Evolutionary conservation across 1,139 yeast species (phyloP).

Genomic region (Tardiomyces digboiensis): DNA sequence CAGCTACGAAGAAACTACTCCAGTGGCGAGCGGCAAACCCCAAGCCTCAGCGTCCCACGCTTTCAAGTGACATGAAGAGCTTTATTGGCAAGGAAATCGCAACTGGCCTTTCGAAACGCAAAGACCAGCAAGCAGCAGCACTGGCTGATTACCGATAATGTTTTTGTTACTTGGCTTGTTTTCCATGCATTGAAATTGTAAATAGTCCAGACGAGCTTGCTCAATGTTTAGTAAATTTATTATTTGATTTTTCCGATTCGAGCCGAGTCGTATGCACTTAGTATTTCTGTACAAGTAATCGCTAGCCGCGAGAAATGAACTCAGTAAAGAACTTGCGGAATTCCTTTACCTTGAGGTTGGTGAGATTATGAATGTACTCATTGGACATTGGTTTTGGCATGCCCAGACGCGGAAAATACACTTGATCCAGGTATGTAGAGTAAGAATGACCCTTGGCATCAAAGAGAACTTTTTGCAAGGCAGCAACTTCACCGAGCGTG

Average conservation of each 20-base stretch:
- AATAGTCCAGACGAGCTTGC: too few relatives aligned
- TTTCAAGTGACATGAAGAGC: constrained; percentile 59
- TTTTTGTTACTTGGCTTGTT: background rate
- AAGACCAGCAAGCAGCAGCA: background rate
- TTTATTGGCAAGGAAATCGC: constrained; percentile 47
- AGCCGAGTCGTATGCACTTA: too few relatives aligned
- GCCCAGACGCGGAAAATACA: constrained; percentile 22
- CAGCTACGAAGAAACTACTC: constrained; percentile 30
- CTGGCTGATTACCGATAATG: background rate
- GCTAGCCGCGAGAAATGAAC: constrained; percentile 1
- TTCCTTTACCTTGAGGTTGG: constrained; percentile 17
- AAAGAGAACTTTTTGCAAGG: constrained; percentile 55
- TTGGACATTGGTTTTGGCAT: constrained; percentile 18
- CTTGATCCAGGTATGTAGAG: constrained; percentile 15
- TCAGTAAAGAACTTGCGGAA: constrained; percentile 21
- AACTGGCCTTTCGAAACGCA: constrained; percentile 32
- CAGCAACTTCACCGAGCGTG: constrained; percentile 66
- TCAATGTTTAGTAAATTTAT: too few relatives aligned
- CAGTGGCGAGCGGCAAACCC: constrained; percentile 46
- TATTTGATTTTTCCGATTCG: too few relatives aligned
- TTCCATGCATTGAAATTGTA: background rate
- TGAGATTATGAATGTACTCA: constrained; percentile 19
- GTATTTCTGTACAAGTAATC: background rate
- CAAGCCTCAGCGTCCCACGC: constrained; percentile 36
- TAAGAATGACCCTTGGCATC: constrained; percentile 24